Conservation (phyloP, 441 rosid species). For the Euphorbia celastroides region DNA sequence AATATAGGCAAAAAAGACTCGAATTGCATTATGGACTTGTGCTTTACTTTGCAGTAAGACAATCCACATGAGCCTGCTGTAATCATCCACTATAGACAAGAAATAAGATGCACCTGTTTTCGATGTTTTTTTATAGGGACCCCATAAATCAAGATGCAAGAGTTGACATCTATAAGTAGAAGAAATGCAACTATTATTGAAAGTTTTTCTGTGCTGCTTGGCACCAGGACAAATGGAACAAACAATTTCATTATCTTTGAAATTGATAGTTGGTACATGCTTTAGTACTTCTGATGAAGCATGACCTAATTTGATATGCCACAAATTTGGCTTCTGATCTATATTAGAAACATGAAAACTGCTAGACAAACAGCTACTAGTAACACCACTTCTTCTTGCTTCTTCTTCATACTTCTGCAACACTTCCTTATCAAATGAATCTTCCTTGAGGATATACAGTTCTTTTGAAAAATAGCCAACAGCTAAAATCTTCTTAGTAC, state of each 20-base stretch:
- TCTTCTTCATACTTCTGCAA: too few relatives aligned
- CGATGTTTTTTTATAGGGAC: neutral
- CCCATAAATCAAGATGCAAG: neutral
- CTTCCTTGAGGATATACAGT: too few relatives aligned
- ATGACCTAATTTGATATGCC: neutral
- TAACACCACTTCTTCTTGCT: too few relatives aligned
- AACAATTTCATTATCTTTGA: neutral
- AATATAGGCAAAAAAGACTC: too few relatives aligned
- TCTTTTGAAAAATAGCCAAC: too few relatives aligned
- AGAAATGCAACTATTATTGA: neutral
- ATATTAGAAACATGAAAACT: too few relatives aligned
- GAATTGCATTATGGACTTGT: neutral
- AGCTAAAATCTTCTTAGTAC: too few relatives aligned
- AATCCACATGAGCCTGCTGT: neutral
- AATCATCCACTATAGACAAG: neutral
- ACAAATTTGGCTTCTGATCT: too few relatives aligned
- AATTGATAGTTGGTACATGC: neutral
- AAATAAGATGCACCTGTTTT: neutral
- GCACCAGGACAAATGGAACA: neutral
- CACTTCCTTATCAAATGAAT: too few relatives aligned
- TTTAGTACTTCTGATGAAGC: too few relatives aligned
- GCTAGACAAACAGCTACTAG: too few relatives aligned
- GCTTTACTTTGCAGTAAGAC: neutral
- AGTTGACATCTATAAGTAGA: neutral
- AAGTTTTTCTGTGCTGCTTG: neutral